phyloP scores from a whole-genome alignment of 2,329 filamentous ascomycete genomes.

The Verticillium nubilum region DNA sequence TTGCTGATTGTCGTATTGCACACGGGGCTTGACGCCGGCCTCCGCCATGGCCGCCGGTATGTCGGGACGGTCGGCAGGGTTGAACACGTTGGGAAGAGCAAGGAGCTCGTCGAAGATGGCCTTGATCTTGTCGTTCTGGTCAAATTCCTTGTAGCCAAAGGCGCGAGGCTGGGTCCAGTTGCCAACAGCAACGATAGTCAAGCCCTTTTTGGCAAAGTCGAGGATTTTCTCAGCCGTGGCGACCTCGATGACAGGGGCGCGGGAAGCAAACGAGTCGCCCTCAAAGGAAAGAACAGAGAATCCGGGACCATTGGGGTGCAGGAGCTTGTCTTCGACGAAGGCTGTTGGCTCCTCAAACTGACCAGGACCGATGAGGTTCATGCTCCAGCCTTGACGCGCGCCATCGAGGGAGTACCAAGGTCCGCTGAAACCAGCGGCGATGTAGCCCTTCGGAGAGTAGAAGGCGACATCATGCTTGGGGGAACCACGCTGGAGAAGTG shows the following conservation, averaged over 20 bases:
- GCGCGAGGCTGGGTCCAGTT: slow-evolving; percentile 2
- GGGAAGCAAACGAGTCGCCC: slow-evolving; percentile 1
- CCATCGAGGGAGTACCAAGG: slow-evolving; percentile 2
- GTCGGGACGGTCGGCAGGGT: slow-evolving; percentile 2
- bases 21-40: slow-evolving; percentile 2
- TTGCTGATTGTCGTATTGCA: slow-evolving; percentile 6
- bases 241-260: slow-evolving; percentile 1
- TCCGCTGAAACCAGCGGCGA: slow-evolving; percentile 6
- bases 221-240: slow-evolving; percentile 2
- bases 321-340: neutral
- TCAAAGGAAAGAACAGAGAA: slow-evolving; percentile 2
- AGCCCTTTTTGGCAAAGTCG: slow-evolving; percentile 2
- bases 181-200: neutral
- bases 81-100: slow-evolving; percentile 3
- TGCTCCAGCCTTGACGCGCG: slow-evolving; percentile 5
- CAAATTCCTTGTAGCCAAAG: slow-evolving; percentile 2
- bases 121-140: slow-evolving; percentile 3
- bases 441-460: slow-evolving; percentile 6
- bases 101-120: slow-evolving; percentile 5
- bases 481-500: slow-evolving; percentile 3
- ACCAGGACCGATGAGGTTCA: slow-evolving; percentile 5
- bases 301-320: slow-evolving; percentile 1
- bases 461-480: slow-evolving; percentile 11
- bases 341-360: slow-evolving; percentile 7
- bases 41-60: slow-evolving; percentile 2